Percentiles rank a stretch among this genome's conserved stretches.
Evolutionary conservation across 805 yeast species (phyloP).

Genomic region (Metschnikowia henanensis): DNA sequence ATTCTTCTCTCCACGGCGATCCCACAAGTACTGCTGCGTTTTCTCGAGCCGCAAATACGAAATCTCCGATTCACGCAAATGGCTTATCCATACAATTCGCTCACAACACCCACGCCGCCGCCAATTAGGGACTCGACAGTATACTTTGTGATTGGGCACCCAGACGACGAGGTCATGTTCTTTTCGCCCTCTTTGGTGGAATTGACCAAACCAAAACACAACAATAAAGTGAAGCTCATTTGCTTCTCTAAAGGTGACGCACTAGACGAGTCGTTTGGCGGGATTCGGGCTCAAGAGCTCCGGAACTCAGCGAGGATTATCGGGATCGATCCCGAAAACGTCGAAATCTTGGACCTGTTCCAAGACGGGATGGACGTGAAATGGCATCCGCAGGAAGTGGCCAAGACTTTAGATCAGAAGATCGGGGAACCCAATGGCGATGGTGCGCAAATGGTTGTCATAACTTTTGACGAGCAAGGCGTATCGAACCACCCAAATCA

Average conservation of each 20-base stretch:
- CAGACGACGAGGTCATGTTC: conserved; percentile 99
- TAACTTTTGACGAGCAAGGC: conserved; percentile 83
- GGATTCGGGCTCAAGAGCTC: conserved; percentile 60
- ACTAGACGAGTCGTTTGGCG: conserved; percentile 67
- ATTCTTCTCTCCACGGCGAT: conserved; percentile 37
- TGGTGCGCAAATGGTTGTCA: conserved; percentile 35
- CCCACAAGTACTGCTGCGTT: conserved; percentile 37
- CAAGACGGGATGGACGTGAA: conserved; percentile 64
- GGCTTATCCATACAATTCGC: conserved; percentile 36
- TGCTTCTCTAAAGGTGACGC: conserved; percentile 78
- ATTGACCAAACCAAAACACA: conserved; percentile 43
- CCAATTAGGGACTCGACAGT: conserved; percentile 37
- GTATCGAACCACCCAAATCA: conserved; percentile 92
- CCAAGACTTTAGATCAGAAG: conserved; percentile 32
- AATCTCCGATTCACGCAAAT: conserved; percentile 23
- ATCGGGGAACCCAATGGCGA: conserved; percentile 21
- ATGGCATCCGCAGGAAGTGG: conserved; percentile 59
- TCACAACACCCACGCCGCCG: conserved; percentile 33
- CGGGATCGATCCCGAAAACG: conserved; percentile 45
- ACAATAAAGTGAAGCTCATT: conserved; percentile 55
- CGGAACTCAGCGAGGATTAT: conserved; percentile 50
- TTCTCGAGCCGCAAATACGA: conserved; percentile 29
- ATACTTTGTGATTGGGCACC: conserved; percentile 81
- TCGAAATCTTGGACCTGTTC: conserved; percentile 45
- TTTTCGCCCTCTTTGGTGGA: conserved; percentile 77